These are phyloP conservation scores for Calonectria montana DNA, from an alignment of 2,329 filamentous ascomycete species.

Conservation along the genomic window DNA sequence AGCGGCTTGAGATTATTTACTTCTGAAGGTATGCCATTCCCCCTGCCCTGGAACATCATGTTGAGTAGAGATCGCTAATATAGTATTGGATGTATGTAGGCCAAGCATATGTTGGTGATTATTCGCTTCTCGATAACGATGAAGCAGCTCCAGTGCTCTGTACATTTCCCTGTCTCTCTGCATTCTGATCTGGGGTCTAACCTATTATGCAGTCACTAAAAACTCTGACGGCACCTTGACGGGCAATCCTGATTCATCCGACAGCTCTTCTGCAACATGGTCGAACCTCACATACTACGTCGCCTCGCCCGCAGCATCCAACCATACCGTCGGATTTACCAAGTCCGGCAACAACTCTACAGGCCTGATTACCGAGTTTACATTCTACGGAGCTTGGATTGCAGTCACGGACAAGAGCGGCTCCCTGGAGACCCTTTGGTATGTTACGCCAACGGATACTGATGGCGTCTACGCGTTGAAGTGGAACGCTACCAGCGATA, in stretches of 20 bases:
- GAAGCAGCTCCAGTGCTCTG: slow-evolving; percentile 8
- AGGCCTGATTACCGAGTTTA: background rate
- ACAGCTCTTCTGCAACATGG: background rate
- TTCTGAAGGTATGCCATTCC: background rate
- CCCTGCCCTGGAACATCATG: background rate
- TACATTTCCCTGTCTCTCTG: background rate
- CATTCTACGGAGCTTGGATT: slow-evolving; percentile 11
- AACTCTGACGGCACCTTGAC: background rate
- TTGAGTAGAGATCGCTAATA: background rate
- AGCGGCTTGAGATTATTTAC: slow-evolving; percentile 3
- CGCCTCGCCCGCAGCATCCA: background rate
- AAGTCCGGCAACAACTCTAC: background rate
- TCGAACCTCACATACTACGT: slow-evolving; percentile 12
- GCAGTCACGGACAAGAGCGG: background rate
- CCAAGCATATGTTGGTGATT: slow-evolving; percentile 5
- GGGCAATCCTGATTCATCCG: slow-evolving; percentile 1
- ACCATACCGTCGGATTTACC: slow-evolving; percentile 1
- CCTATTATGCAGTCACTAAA: background rate
- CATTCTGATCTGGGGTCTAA: background rate
- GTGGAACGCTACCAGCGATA: slow-evolving; percentile 9
- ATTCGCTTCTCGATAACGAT: background rate
- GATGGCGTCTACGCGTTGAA: slow-evolving; percentile 11
- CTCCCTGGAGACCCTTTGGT: slow-evolving; percentile 2
- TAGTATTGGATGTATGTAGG: background rate
- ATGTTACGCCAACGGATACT: slow-evolving; percentile 1